Evolutionary conservation across 2,329 filamentous ascomycete species (phyloP).

Genomic region (Grosmannia penicillata): DNA sequence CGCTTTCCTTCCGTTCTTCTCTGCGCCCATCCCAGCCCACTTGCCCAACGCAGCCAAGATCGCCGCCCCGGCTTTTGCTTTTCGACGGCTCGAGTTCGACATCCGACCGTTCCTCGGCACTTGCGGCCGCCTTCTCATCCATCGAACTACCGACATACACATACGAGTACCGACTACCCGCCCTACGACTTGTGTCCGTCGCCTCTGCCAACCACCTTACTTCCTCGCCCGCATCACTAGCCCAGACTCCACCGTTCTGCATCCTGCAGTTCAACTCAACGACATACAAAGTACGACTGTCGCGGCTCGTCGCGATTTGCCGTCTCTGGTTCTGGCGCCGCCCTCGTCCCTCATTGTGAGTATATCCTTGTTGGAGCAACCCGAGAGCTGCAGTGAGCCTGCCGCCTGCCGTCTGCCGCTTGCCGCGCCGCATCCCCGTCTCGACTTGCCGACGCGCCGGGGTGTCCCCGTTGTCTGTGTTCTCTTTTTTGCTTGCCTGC

Average conservation of each 20-base stretch:
- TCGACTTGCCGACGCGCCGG: neutral
- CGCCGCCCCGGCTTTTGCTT: too few relatives aligned
- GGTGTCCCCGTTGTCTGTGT: neutral
- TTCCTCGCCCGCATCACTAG: too few relatives aligned
- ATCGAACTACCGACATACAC: neutral
- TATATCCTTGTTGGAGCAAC: neutral
- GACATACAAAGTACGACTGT: too few relatives aligned
- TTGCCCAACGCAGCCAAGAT: conserved; percentile 8
- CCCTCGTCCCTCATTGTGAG: neutral
- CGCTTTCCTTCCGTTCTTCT: neutral
- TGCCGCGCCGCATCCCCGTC: neutral
- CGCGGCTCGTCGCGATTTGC: too few relatives aligned
- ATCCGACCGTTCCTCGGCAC: neutral
- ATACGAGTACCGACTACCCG: too few relatives aligned
- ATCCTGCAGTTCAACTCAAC: too few relatives aligned
- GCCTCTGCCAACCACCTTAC: too few relatives aligned
- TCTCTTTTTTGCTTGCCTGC: neutral
- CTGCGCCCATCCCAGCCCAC: neutral
- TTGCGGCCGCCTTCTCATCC: conserved; percentile 1
- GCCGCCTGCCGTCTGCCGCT: neutral
- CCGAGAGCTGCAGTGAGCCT: too few relatives aligned
- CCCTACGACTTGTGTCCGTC: too few relatives aligned
- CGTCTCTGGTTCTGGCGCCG: too few relatives aligned
- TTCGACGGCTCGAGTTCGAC: too few relatives aligned
- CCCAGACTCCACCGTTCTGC: too few relatives aligned